Base-by-base conservation (phyloP, 1,284 basidiomycete genomes). In the Malassezia sympodialis region DNA sequence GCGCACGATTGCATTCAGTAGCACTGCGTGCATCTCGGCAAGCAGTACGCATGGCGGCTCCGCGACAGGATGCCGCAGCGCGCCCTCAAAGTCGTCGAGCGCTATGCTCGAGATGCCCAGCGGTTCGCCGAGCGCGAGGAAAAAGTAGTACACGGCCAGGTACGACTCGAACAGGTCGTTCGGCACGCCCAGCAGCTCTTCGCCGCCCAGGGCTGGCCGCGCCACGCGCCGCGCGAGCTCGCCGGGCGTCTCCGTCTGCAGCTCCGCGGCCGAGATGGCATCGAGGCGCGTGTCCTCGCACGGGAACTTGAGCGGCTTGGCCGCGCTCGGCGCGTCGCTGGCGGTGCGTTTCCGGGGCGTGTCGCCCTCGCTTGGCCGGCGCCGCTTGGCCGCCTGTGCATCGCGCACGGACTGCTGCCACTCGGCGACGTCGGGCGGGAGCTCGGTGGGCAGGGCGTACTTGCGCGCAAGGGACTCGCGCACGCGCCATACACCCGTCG, bases 401-500 rank as follows among this genome's bases (percentile, higher is more conserved):
- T 87, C 87, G 76, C 88, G 86, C 61, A 87, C 82, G 53, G 77
- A 81, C 68, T 86, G 83, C 19, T 91, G 87, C 31, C 82, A 83
- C 69, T 82, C 82, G 39, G 83, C 81, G n/a, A 85, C 84, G 68
- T 84, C 85, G 60, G 88, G 87, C 0, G 87, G 83, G 51, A 86
- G 12, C 80, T 19, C 43, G 23, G 82, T 83, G 56, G 86, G 83
- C 19, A 98, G 84, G 7, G 84, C 85, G 75, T 89, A 94, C 50
- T 84, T 82, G 59, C 81, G 79, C 0, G 90, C 90, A 50, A 96
- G 85, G 11, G 80, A 77, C 4, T 83, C 82, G 73, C 96, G 94
- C 32, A 96, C 90, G 1, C 84, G 84, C 93, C 93, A 98, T 3
- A 93, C 90, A 0, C 88, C 88, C 30, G 87, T 90, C 34, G 93